Base-by-base conservation (phyloP, 164 flowering plant species). In the Vitis rotundifolia region DNA sequence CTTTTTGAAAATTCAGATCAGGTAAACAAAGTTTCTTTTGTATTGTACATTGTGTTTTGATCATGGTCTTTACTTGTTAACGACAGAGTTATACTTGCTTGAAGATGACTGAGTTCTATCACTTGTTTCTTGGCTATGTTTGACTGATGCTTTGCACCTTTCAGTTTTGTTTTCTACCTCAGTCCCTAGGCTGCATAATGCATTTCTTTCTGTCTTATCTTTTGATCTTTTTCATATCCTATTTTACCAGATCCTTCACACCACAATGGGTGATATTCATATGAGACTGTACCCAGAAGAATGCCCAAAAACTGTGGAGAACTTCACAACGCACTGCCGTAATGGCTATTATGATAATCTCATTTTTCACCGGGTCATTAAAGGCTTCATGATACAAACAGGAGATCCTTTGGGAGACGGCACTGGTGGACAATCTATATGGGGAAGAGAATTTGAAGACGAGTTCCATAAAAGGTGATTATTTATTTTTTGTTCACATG, bases 361-460 rank as follows among this genome's bases (percentile, higher is more conserved):
- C 56, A 96, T 92, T 47, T 96, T 96, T 77, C 99, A 96, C 70
- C 88, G 98, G 18, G 98, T 96, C 71, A 96, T 93, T 77, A 93
- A 83, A 83, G 99, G 99, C 67, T 96, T 96, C 82, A 96, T 96
- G 99, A 82, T 96, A 72, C 99, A 93, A 78, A 96, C 98, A 14
- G 98, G 99, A 75, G 99, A 96, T 79, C 99, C 98, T 63, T 78
- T 93, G 74, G 98, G 98, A 79, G 99, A 96, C 85, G 98, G 99
- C 58, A 93, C 99, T 58, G 99, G 99, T 61, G 99, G 98, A 26
- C 99, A 96, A 78, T 96, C 99, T 68, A 96, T 96, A 44, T 96
- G 99, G 99, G 99, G 99, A 70, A 83, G 97, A 84, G 99, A 96
- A 78, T 96, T 96, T 76, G 98, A 96, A 80, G 98, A 93, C 70